Conservation (phyloP, 768 basidiomycete genomes). For the Trametes gibbosa region DNA sequence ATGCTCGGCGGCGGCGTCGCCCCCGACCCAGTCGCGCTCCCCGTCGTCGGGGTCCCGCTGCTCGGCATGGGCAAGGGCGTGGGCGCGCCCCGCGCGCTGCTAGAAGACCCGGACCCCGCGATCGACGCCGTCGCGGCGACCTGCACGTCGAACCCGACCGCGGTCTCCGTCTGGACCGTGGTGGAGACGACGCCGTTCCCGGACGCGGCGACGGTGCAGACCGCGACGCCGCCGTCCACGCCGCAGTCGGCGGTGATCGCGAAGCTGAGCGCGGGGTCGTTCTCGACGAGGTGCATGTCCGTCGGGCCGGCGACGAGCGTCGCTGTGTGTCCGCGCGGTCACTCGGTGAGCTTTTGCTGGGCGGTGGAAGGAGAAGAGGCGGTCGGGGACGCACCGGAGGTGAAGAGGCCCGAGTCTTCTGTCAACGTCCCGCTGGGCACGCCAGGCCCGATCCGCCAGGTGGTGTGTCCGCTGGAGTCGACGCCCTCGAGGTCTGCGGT, state of each 20-base stretch:
- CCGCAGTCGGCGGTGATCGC: slow-evolving; percentile 1
- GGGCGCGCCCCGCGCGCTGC: neutral
- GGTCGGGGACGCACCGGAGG: neutral
- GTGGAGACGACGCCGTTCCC: neutral
- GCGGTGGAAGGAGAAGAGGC: neutral
- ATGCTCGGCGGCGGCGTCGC: neutral
- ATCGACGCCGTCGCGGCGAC: neutral
- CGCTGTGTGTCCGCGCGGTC: neutral
- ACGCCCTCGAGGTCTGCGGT: neutral
- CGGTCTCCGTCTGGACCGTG: neutral
- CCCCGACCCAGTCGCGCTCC: neutral
- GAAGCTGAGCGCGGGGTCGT: neutral
- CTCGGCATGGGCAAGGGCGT: neutral
- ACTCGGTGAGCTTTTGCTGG: neutral
- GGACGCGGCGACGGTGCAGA: slow-evolving; percentile 3
- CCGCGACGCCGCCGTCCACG: neutral
- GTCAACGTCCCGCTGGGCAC: neutral
- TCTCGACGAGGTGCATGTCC: slow-evolving; percentile 6
- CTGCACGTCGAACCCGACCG: slow-evolving; percentile 5
- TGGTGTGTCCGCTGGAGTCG: neutral
- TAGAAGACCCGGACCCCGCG: neutral
- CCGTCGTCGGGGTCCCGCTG: too few relatives aligned
- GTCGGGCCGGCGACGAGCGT: slow-evolving; percentile 4
- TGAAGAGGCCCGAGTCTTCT: neutral
- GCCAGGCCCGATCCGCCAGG: neutral